These are phyloP conservation scores for Penstemon eatonii DNA, from an alignment of 257 asterid genomes.

Conservation along the genomic window DNA sequence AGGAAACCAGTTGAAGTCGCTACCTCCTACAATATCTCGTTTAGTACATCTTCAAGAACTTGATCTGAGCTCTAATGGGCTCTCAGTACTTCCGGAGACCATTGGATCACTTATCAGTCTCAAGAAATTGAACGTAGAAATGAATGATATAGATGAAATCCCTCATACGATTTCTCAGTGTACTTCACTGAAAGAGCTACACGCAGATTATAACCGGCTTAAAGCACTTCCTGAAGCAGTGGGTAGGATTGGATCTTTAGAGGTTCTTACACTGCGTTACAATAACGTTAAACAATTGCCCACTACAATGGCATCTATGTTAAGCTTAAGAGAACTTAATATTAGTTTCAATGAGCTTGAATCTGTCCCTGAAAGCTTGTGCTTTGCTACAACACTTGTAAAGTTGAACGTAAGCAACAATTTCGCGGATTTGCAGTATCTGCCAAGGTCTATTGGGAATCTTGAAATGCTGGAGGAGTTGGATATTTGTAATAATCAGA, in stretches of 20 bases:
- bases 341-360: conserved; percentile 84
- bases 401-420: conserved; percentile 88
- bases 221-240: conserved; percentile 94
- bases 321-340: conserved; percentile 65
- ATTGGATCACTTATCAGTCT: conserved; percentile 76
- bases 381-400: conserved; percentile 78
- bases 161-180: conserved; percentile 80
- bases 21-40: conserved; percentile 56
- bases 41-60: conserved; percentile 69
- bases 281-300: conserved; percentile 75
- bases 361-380: conserved; percentile 83
- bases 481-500: conserved; percentile 87
- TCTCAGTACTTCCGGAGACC: conserved; percentile 62
- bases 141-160: conserved; percentile 76
- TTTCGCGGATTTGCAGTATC: conserved; percentile 68
- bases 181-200: conserved; percentile 64
- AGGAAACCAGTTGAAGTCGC: conserved; percentile 67
- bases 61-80: conserved; percentile 75
- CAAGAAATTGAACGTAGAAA: conserved; percentile 61
- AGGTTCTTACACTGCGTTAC: conserved; percentile 72
- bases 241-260: conserved; percentile 66
- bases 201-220: conserved; percentile 71
- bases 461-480: conserved; percentile 82
- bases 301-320: conserved; percentile 75
- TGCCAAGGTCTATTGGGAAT: conserved; percentile 89